phyloP scores from a whole-genome alignment of 345 rosid species.

The Gossypium raimondii region DNA sequence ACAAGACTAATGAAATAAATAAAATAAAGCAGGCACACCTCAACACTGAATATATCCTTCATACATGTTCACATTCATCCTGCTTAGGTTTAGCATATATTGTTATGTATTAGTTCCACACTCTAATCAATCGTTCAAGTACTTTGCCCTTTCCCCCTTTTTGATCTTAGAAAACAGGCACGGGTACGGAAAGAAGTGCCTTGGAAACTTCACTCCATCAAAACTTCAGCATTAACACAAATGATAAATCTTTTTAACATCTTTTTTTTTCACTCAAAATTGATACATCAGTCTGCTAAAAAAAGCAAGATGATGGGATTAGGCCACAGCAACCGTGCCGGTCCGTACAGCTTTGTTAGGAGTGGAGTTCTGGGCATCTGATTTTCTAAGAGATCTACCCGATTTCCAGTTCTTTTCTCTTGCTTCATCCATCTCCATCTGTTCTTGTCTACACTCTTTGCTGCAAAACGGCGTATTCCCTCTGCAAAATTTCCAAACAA shows the following conservation, averaged over 20 bases:
- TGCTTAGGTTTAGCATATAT: neutral
- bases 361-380: constrained; percentile 36
- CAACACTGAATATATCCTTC: no score
- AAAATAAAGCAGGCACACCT: no score
- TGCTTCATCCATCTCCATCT: constrained; percentile 60
- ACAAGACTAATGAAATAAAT: no score
- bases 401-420: constrained; percentile 51
- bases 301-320: neutral
- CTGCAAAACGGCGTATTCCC: constrained; percentile 73
- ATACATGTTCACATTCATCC: no score
- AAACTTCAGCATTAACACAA: neutral
- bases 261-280: constrained; percentile 3
- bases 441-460: constrained; percentile 82
- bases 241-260: neutral
- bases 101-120: no score
- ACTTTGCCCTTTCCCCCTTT: neutral
- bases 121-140: no score
- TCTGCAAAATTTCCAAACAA: constrained; percentile 28
- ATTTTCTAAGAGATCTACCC: constrained; percentile 44
- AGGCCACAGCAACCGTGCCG: constrained; percentile 49
- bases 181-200: neutral
- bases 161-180: neutral
- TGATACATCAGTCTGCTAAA: neutral
- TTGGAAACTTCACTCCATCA: constrained; percentile 4
- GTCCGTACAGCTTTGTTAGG: constrained; percentile 39